Base-by-base conservation (phyloP, 495 filamentous ascomycete genomes). In the Penicillium crystallinum region DNA sequence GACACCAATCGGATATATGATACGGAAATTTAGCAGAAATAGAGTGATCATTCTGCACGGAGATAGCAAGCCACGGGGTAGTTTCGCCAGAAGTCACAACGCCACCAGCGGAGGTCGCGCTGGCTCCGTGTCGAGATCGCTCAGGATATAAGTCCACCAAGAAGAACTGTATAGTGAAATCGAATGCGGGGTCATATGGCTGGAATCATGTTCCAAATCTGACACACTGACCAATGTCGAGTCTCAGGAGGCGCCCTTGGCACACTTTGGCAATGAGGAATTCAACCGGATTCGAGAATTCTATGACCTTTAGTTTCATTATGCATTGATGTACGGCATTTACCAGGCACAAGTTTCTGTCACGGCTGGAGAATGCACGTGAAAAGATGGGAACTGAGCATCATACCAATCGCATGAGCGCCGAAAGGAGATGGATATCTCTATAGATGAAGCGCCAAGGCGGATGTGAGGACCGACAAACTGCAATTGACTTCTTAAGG, bases 81-180 rank as follows among this genome's bases (percentile, higher is more conserved):
- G 10, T 33, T 25, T 25, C 25, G 23, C 12, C 19, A 7, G 6
- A 15, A 48, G 17, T 52, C 12, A 55, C 55, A 61, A 57, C 63
- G 22, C 54, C 50, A 56, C 61, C 8, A 33, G 9, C 36, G 21
- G 35, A 45, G 1, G 8, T 30, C 21, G 19, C 27, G 22, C 21
- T 3, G 35, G 21, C 25, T 49, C 52, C 52, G 52, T 54, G 52
- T 49, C 52, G 23, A 37, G 52, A 49, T 49, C 5, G 45, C 37
- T 42, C 38, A 44, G 49, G 49, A 44, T 44, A 2, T 6, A 7
- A 18, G 27, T 36, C 33, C 33, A 48, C 9, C 21, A 36, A 37
- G n/a, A 18, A 19, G 17, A 23, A 17, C 2, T 9, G 1, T 37
- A 27, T 1, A 4, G 23, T 6, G 4, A 6, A 35, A 37, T 1